Conservation (phyloP, 1,139 yeast genomes). For the Debaryomyces subglobosus region DNA sequence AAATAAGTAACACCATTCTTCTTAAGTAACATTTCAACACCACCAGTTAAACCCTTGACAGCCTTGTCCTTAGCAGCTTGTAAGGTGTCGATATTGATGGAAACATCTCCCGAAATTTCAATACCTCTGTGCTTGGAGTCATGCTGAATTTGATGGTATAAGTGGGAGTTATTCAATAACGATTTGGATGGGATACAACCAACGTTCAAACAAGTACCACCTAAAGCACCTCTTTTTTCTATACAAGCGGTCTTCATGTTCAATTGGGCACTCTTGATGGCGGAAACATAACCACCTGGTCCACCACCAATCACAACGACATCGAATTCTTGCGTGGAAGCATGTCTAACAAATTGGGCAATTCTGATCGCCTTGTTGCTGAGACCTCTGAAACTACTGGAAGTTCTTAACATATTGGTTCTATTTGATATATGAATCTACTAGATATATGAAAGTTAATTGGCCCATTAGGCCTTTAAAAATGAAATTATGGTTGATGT, state of each 20-base stretch:
- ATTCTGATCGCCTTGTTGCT: slow-evolving; percentile 13
- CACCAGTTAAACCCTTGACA: slow-evolving; percentile 87
- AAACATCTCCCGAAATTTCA: slow-evolving; percentile 72
- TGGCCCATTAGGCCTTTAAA: neutral
- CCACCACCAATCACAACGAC: slow-evolving; percentile 98
- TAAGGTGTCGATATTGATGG: slow-evolving; percentile 74
- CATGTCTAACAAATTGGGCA: slow-evolving; percentile 40
- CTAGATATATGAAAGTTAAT: neutral
- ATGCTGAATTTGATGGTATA: slow-evolving; percentile 85
- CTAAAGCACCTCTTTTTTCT: slow-evolving; percentile 93
- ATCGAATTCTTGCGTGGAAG: slow-evolving; percentile 64
- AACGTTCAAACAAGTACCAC: slow-evolving; percentile 97
- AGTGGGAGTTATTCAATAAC: slow-evolving; percentile 88
- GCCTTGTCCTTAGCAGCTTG: slow-evolving; percentile 93
- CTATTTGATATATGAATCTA: slow-evolving; percentile 4
- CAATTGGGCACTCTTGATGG: slow-evolving; percentile 97
- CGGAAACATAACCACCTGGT: slow-evolving; percentile 99
- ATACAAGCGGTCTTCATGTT: slow-evolving; percentile 95
- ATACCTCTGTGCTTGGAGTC: slow-evolving; percentile 91
- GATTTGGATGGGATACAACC: slow-evolving; percentile 99
- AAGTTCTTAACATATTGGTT: slow-evolving; percentile 15
- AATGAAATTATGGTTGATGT: slow-evolving; percentile 8
- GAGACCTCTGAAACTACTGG: slow-evolving; percentile 12
- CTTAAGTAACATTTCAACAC: slow-evolving; percentile 93
- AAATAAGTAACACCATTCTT: slow-evolving; percentile 92